Percentiles rank a stretch among this genome's conserved stretches.
These are phyloP conservation scores for Astragalus membranaceus DNA, from an alignment of 306 rosid species.

Conservation along the genomic window DNA sequence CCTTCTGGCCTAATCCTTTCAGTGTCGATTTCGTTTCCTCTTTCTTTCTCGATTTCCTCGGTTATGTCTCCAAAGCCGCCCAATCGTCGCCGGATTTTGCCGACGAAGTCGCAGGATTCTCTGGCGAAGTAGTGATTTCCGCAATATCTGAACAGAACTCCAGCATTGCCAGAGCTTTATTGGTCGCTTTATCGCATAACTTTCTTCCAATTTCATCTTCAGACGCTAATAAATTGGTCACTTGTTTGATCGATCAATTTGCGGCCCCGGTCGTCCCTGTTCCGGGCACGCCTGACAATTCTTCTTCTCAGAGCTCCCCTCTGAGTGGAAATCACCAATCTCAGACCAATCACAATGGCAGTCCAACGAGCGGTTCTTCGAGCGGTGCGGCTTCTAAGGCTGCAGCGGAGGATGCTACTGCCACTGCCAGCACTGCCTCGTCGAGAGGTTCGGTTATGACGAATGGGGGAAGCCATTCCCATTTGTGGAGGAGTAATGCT, in stretches of 20 bases:
- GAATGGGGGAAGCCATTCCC: slow-evolving; percentile 61
- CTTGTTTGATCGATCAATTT: slow-evolving; percentile 56
- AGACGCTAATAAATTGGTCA: slow-evolving; percentile 54
- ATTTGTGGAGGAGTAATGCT: slow-evolving; percentile 54
- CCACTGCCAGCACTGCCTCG: slow-evolving; percentile 38
- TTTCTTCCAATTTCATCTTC: slow-evolving; percentile 57
- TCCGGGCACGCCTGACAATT: slow-evolving; percentile 44
- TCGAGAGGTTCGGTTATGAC: slow-evolving; percentile 45
- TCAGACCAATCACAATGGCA: slow-evolving; percentile 37
- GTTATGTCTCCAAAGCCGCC: slow-evolving; percentile 50
- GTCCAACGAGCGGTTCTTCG: slow-evolving; percentile 57
- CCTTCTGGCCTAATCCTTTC: slow-evolving; percentile 83
- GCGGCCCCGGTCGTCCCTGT: slow-evolving; percentile 27
- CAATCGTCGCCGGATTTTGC: slow-evolving; percentile 65
- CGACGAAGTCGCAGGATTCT: slow-evolving; percentile 45
- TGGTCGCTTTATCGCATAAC: slow-evolving; percentile 54
- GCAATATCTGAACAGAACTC: slow-evolving; percentile 52
- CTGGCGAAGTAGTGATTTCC: slow-evolving; percentile 49
- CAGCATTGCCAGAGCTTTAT: slow-evolving; percentile 58
- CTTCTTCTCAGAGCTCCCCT: slow-evolving; percentile 82
- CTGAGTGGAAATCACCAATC: slow-evolving; percentile 40
- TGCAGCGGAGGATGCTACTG: slow-evolving; percentile 45
- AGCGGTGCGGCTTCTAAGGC: slow-evolving; percentile 48
- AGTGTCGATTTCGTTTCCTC: slow-evolving; percentile 50
- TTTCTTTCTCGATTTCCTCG: slow-evolving; percentile 55